Evolutionary conservation across 2,329 filamentous ascomycete genomes (phyloP).

Genomic region (Calonectria henricotiae): DNA sequence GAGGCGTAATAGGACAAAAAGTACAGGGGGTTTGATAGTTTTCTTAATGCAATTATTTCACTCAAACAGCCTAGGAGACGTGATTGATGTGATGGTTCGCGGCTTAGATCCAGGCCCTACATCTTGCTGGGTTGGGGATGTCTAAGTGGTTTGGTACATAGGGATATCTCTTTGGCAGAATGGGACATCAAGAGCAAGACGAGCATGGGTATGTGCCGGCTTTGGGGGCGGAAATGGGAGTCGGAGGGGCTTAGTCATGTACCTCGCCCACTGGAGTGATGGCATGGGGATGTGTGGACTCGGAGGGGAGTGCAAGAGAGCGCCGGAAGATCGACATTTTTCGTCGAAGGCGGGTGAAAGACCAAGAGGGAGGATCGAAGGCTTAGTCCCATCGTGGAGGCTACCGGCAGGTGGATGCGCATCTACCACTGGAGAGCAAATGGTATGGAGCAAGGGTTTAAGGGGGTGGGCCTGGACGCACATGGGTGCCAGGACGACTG

Average conservation of each 20-base stretch:
- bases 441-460: constrained; percentile 14
- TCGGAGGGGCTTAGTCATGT: constrained; percentile 22
- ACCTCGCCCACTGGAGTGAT: background rate
- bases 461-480: constrained; percentile 29
- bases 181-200: constrained; percentile 7
- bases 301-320: constrained; percentile 3
- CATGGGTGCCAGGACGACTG: constrained; percentile 28
- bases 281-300: constrained; percentile 16
- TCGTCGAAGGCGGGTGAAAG: constrained; percentile 30
- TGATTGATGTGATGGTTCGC: constrained; percentile 43
- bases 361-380: constrained; percentile 29
- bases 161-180: background rate
- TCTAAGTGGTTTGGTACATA: constrained; percentile 11
- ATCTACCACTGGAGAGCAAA: constrained; percentile 11
- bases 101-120: constrained; percentile 39
- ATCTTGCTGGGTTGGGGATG: constrained; percentile 33
- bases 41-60: constrained; percentile 20
- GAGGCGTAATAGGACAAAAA: constrained; percentile 38
- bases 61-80: constrained; percentile 22
- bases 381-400: constrained; percentile 27
- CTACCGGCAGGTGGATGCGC: constrained; percentile 35
- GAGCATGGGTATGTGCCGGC: constrained; percentile 19
- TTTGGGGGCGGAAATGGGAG: constrained; percentile 12
- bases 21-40: constrained; percentile 37
- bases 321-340: constrained; percentile 35